Evolutionary conservation across 345 rosid genomes (phyloP), one percentile per base, ranked within the genome.

Genomic region (Arabidopsis suecica): DNA sequence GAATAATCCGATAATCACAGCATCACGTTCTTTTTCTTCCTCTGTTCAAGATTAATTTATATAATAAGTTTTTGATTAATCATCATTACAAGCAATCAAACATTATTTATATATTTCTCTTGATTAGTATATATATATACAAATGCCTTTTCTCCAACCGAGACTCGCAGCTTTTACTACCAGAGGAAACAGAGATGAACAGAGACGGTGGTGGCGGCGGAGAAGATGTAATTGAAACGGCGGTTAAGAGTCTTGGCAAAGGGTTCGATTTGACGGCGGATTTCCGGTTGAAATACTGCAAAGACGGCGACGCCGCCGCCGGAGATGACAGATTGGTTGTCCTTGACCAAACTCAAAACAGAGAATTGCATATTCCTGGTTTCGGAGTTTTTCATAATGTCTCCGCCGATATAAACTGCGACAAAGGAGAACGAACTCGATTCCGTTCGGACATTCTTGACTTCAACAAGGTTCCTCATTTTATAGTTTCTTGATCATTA

Each of bases 211-310:
- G 25, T 2, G 25, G 25, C 41, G 73, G 28, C 62, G 45, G 73
- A 11, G 69, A 45, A 57, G 74, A 88, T 80, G 87, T 77, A 38
- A 83, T 86, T 18, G 88, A 90, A 69, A 78, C 48, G 63, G 96
- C 88, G 68, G 50, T 92, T 3, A 80, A 76, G 68, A 84, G 97
- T 85, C 83, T 95, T 1, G 99, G 99, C 5, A 88, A 54, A 84
- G 99, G 99, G 0, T 92, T 95, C 67, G 99, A 95, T 83, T 72
- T 95, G 40, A 88, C 99, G 10, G 85, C 83, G 1, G 97, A 92
- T 71, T 92, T 88, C 69, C 82, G 88, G 32, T 91, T 92, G 60
- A 88, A 83, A 62, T 92, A 76, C 72, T 89, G 97, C 83, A 95
- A 92, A 81, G 65, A 60, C 62, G 77, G 77, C 28, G 97, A 93